A percentile compares a stretch with the other conserved stretches of the same genome.
Evolutionary conservation across 1,284 basidiomycete genomes (phyloP).

Genomic region (Tylopilus orsonianus): DNA sequence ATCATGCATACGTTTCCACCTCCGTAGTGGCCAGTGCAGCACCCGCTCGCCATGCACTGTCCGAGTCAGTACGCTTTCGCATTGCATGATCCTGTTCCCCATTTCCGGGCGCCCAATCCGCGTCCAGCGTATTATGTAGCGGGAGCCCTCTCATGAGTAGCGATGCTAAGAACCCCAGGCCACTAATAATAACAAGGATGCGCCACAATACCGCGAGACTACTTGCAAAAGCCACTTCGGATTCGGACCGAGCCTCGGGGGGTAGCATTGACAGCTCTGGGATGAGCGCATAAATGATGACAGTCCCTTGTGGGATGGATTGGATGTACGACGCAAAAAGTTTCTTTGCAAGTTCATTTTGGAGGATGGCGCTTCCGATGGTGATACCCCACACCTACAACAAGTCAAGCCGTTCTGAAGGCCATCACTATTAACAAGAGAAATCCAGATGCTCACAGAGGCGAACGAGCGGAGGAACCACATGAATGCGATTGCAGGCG

Average conservation of each 20-base stretch:
- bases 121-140: constrained; percentile 10
- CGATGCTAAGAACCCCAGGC: constrained; percentile 9
- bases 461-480: constrained; percentile 31
- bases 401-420: too few species aligned
- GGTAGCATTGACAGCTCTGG: constrained; percentile 13
- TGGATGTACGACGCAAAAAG: constrained; percentile 9
- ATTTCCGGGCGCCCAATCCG: constrained; percentile 6
- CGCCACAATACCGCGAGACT: constrained; percentile 14
- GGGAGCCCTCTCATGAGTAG: constrained; percentile 16
- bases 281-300: constrained; percentile 19
- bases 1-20: too few species aligned
- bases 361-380: constrained; percentile 22
- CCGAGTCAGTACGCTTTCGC: too few species aligned
- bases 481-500: constrained; percentile 28
- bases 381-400: constrained; percentile 25
- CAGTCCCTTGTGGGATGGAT: background rate
- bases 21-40: too few species aligned
- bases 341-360: constrained; percentile 16
- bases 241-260: background rate
- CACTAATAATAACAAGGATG: constrained; percentile 9
- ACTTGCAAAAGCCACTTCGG: constrained; percentile 13
- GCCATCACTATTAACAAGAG: too few species aligned
- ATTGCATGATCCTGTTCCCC: background rate
- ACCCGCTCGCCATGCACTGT: too few species aligned
- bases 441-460: constrained; percentile 7